Evolutionary conservation across 108 stramenopile genomes (phyloP).

Genomic region (Nitzschia palea): DNA sequence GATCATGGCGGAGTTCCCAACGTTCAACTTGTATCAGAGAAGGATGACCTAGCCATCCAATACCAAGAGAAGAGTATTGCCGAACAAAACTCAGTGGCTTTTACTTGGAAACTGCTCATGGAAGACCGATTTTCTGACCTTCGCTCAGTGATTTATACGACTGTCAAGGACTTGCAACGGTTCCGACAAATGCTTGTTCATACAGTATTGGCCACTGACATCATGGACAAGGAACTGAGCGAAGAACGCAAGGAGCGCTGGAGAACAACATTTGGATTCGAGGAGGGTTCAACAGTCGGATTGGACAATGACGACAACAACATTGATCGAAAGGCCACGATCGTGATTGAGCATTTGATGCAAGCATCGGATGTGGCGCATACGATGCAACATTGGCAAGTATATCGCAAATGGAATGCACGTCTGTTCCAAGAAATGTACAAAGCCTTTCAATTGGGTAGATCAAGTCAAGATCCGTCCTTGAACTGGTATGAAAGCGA

Average conservation of each 20-base stretch:
- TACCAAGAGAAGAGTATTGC: slow-evolving; percentile 36
- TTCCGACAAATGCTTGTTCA: slow-evolving; percentile 37
- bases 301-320: neutral
- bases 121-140: slow-evolving; percentile 28
- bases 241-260: slow-evolving; percentile 25
- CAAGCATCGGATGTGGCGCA: slow-evolving; percentile 4
- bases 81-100: slow-evolving; percentile 31
- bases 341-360: slow-evolving; percentile 4
- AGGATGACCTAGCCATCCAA: slow-evolving; percentile 31
- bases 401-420: slow-evolving; percentile 1
- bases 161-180: slow-evolving; percentile 11
- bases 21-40: slow-evolving; percentile 36
- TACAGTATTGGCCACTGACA: slow-evolving; percentile 38
- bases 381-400: neutral
- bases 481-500: slow-evolving; percentile 30
- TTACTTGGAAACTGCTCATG: slow-evolving; percentile 38
- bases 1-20: slow-evolving; percentile 49
- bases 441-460: slow-evolving; percentile 25
- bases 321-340: slow-evolving; percentile 7
- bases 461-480: slow-evolving; percentile 17
- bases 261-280: slow-evolving; percentile 27
- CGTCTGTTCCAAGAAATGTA: slow-evolving; percentile 38
- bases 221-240: slow-evolving; percentile 30
- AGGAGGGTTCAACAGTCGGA: neutral
- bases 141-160: slow-evolving; percentile 16